These are phyloP conservation scores for Phialophora chinensis DNA, from an alignment of 2,329 filamentous ascomycete species.

Conservation along the genomic window DNA sequence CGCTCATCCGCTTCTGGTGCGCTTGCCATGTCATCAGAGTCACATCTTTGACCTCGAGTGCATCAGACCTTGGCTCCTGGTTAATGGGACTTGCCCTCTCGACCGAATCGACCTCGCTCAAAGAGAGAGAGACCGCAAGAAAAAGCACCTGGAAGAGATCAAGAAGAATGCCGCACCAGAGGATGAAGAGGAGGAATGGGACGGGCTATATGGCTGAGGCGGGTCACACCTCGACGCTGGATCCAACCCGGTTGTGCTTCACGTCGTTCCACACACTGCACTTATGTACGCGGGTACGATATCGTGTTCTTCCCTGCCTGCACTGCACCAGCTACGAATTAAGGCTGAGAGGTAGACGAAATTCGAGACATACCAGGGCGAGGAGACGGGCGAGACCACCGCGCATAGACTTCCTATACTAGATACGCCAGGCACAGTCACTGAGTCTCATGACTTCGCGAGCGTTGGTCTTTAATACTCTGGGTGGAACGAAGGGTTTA, in stretches of 20 bases:
- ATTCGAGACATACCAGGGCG: no score
- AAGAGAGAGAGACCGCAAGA: conserved; percentile 57
- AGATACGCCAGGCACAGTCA: no score
- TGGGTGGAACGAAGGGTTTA: no score
- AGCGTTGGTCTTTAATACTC: no score
- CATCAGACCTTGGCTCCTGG: conserved; percentile 67
- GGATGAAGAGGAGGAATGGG: conserved; percentile 56
- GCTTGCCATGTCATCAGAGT: conserved; percentile 65
- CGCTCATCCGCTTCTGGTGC: conserved; percentile 67
- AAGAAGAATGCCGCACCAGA: conserved; percentile 42
- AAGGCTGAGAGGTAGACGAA: no score
- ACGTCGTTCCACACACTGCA: not conserved
- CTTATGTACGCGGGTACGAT: not conserved
- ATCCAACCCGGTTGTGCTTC: not conserved
- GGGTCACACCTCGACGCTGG: not conserved
- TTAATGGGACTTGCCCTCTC: conserved; percentile 68
- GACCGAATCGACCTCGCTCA: conserved; percentile 66
- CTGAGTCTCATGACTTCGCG: no score
- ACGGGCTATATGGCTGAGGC: conserved; percentile 54
- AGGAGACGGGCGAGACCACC: no score
- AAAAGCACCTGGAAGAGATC: conserved; percentile 48
- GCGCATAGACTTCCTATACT: no score
- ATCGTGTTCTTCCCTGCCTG: not conserved
- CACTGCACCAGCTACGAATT: not conserved
- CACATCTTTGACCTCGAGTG: conserved; percentile 71